Evolutionary conservation across 352 stramenopile species (phyloP).

Genomic region (Porosira glacialis): DNA sequence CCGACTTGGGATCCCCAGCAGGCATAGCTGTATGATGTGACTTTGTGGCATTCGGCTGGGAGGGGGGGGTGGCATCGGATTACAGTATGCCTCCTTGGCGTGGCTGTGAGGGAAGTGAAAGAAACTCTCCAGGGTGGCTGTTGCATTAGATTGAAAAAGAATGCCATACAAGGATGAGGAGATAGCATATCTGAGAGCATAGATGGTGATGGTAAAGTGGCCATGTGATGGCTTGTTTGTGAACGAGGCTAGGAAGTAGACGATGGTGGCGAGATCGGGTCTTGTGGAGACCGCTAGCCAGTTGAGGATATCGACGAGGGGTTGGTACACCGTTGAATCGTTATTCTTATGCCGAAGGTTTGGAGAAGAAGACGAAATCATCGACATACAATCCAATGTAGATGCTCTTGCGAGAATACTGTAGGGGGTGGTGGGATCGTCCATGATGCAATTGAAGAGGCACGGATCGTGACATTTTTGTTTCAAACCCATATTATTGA

Average conservation of each 20-base stretch:
- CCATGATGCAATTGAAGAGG: not conserved
- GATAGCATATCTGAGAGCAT: slow-evolving; percentile 3
- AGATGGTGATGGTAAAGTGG: not conserved
- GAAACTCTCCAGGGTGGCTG: not conserved
- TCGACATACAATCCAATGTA: not conserved
- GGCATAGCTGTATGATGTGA: not conserved
- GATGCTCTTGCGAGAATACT: not conserved
- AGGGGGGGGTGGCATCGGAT: slow-evolving; percentile 2
- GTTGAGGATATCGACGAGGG: slow-evolving; percentile 3
- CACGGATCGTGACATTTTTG: not conserved
- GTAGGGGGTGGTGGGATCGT: not conserved
- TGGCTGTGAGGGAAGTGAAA: slow-evolving; percentile 10
- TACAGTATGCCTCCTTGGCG: slow-evolving; percentile 1
- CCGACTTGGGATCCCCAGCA: slow-evolving; percentile 1
- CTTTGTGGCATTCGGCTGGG: not conserved
- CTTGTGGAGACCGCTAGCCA: slow-evolving; percentile 8
- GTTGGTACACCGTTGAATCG: not conserved
- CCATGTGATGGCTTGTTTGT: not conserved
- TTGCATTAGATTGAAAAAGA: not conserved
- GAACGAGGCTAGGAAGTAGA: slow-evolving; percentile 11
- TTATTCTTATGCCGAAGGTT: not conserved
- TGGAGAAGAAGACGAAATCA: not conserved
- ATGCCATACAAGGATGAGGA: slow-evolving; percentile 1
- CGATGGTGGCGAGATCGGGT: not conserved
- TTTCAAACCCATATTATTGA: not conserved